Evolutionary conservation across 257 asterid species (phyloP).

Genomic region (Solanum stenotomum): DNA sequence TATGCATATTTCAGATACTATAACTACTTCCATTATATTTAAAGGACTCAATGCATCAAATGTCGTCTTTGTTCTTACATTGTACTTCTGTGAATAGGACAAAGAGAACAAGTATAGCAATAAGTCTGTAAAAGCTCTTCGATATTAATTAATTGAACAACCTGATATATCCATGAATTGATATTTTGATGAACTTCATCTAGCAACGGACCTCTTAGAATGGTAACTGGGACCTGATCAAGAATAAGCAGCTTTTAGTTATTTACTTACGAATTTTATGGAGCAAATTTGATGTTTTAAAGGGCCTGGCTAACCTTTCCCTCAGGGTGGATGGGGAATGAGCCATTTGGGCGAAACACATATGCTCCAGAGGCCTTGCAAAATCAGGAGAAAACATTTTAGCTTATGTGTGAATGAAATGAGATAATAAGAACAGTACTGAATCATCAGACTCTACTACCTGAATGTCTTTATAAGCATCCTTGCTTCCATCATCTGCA

Average conservation of each 20-base stretch:
- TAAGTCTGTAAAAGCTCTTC: neutral
- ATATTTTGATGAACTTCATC: slow-evolving; percentile 92
- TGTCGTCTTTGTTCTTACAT: neutral
- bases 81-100: neutral
- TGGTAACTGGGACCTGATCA: slow-evolving; percentile 45
- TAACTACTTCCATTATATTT: neutral
- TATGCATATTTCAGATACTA: neutral
- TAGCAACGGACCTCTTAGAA: slow-evolving; percentile 64
- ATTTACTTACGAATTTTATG: neutral
- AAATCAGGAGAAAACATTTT: slow-evolving; percentile 3
- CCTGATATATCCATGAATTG: slow-evolving; percentile 92
- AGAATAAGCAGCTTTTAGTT: slow-evolving; percentile 9
- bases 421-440: neutral
- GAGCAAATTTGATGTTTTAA: neutral
- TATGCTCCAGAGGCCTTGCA: slow-evolving; percentile 93
- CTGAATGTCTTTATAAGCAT: slow-evolving; percentile 29
- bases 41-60: neutral
- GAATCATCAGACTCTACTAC: slow-evolving; percentile 21
- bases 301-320: slow-evolving; percentile 37
- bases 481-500: slow-evolving; percentile 53
- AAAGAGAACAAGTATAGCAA: neutral
- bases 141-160: slow-evolving; percentile 12
- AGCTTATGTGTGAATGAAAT: neutral
- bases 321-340: slow-evolving; percentile 32
- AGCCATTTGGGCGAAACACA: slow-evolving; percentile 79